Evolutionary conservation across 2,329 filamentous ascomycete species (phyloP).

Genomic region (Ophiostoma quercus): DNA sequence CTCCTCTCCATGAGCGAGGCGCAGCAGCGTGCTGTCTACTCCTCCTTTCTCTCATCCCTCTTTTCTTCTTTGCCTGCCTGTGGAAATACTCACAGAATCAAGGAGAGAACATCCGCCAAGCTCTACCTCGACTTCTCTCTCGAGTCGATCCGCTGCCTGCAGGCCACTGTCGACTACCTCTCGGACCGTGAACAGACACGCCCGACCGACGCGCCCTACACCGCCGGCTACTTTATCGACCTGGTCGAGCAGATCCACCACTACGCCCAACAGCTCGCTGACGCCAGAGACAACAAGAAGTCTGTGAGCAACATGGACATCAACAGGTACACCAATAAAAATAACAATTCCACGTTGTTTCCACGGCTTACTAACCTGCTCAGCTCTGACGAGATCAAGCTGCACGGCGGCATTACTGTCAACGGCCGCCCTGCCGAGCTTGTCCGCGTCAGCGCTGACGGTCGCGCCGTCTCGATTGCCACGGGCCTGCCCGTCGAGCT

Average conservation of each 20-base stretch:
- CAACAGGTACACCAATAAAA: slow-evolving; percentile 45
- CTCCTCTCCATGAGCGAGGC: slow-evolving; percentile 11
- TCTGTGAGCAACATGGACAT: slow-evolving; percentile 46
- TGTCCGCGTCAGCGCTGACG: slow-evolving; percentile 73
- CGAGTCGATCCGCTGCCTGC: slow-evolving; percentile 82
- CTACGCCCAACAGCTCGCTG: slow-evolving; percentile 79
- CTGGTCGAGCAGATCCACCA: slow-evolving; percentile 87
- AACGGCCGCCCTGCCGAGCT: slow-evolving; percentile 81
- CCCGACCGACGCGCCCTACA: slow-evolving; percentile 83
- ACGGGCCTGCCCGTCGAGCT: slow-evolving; percentile 61
- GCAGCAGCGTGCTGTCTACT: slow-evolving; percentile 29
- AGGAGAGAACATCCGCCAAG: slow-evolving; percentile 68
- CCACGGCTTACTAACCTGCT: slow-evolving; percentile 15
- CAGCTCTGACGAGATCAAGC: slow-evolving; percentile 63
- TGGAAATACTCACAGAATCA: slow-evolving; percentile 58
- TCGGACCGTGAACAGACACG: slow-evolving; percentile 81
- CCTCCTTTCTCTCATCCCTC: slow-evolving; percentile 35
- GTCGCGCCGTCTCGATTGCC: slow-evolving; percentile 71
- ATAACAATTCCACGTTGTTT: neutral
- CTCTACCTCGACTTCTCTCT: slow-evolving; percentile 84
- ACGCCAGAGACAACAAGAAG: slow-evolving; percentile 50
- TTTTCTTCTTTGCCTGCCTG: slow-evolving; percentile 36
- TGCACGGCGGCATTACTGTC: slow-evolving; percentile 74
- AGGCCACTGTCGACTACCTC: slow-evolving; percentile 80
- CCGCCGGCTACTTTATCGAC: slow-evolving; percentile 94